Base-by-base conservation (phyloP, 441 rosid species). In the Mallotus repandus region DNA sequence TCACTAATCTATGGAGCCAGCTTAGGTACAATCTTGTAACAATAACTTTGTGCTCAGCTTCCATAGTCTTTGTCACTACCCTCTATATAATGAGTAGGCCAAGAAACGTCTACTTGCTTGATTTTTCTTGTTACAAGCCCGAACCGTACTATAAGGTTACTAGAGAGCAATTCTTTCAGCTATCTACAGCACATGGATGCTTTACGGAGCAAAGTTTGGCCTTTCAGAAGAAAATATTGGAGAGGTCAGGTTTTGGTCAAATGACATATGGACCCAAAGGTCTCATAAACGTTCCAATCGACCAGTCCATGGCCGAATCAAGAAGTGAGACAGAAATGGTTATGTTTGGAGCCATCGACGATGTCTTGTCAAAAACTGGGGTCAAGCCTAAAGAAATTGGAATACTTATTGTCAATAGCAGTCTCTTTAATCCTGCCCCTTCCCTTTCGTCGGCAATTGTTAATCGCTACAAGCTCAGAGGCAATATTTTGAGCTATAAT, bases 351-450 rank as follows among this genome's bases (percentile, higher is more conserved):
- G 94, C 97, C 68, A 87, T 94, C 9, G 89, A 86, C 76, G 86
- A 87, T 35, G 91, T 94, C 21, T 82, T 92, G 48, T 84, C 74
- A 53, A 90, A 89, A 81, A 94, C 96, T 2, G 90, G 88, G 22
- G 84, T 94, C 16, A 81, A 86, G 56, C 92, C 97, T 0, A 86
- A 82, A 68, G 97, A 94, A 4, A 68, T 94, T 1, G 97, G 92
- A 55, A 89, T 94, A 79, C 82, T 94, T 32, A 69, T 94, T 19
- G 98, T 94, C 56, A 94, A 94, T 63, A 89, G 97, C 70, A 92
- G 97, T 78, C 81, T 92, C 83, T 94, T 94, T 79, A 89, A 89
- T 63, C 98, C 98, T 16, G 89, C 91, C 5, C 98, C 98, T 55
- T 94, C 98, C 43, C 84, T 94, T 25, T 87, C 97, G 10, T 85